phyloP scores from a whole-genome alignment of 345 rosid species.

The Adansonia digitata region DNA sequence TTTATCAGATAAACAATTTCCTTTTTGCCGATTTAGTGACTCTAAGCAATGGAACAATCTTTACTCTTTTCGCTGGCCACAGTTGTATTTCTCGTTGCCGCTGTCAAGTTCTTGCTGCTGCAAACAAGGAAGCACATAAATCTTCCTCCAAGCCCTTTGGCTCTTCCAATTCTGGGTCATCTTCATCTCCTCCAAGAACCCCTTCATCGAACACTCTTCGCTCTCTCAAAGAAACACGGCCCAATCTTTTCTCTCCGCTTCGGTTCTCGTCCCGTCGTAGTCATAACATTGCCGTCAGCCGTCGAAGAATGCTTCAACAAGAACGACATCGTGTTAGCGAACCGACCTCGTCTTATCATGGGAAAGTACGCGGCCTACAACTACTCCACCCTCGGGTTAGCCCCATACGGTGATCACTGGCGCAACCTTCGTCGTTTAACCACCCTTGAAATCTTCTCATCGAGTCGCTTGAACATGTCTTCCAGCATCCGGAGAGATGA shows the following conservation, averaged over 20 bases:
- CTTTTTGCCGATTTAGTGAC: too few species aligned
- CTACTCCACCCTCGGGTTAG: neutral
- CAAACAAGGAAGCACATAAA: too few species aligned
- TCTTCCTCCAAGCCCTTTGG: slow-evolving; percentile 44
- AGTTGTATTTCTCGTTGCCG: too few species aligned
- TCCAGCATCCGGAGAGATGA: neutral
- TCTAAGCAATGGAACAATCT: too few species aligned
- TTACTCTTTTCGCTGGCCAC: too few species aligned
- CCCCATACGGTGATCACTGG: neutral
- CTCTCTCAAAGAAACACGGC: neutral
- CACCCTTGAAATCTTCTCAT: neutral
- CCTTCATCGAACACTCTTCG: slow-evolving; percentile 8
- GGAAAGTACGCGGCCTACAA: neutral
- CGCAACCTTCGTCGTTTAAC: neutral
- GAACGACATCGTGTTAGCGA: slow-evolving; percentile 2
- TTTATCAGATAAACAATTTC: too few species aligned
- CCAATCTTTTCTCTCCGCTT: neutral
- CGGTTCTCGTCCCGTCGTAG: neutral
- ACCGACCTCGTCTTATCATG: neutral
- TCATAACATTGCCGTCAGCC: neutral
- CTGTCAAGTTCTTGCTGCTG: too few species aligned
- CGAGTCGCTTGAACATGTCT: neutral
- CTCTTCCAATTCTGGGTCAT: slow-evolving; percentile 54
- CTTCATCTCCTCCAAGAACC: slow-evolving; percentile 37
- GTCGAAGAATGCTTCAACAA: neutral